Percentiles rank a stretch among this genome's conserved stretches.
phyloP scores from a whole-genome alignment of 352 stramenopile genomes.

The Phytophthora hibernalis region DNA sequence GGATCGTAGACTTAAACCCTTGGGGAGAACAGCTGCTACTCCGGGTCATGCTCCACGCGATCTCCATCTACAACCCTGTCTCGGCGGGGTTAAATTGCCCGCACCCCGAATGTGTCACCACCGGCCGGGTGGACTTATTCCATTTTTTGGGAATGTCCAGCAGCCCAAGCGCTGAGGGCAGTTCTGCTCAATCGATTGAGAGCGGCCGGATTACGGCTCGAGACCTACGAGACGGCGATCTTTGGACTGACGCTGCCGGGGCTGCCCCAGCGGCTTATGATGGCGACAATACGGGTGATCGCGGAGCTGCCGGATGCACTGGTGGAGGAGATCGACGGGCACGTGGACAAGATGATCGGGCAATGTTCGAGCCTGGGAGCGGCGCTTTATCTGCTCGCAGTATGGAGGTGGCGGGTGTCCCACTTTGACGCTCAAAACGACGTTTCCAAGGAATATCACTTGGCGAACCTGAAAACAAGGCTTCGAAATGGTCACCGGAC shows the following conservation, averaged over 20 bases:
- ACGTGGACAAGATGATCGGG: background rate
- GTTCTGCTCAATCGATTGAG: background rate
- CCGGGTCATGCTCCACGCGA: background rate
- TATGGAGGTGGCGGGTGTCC: conserved; percentile 1
- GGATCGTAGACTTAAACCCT: background rate
- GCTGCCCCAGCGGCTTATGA: background rate
- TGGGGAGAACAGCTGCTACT: conserved; percentile 10
- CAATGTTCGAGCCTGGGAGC: background rate
- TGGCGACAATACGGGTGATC: background rate
- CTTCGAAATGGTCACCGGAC: background rate
- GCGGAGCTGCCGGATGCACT: background rate
- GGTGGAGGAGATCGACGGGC: too few relatives aligned
- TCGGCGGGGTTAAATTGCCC: background rate
- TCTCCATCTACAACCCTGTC: background rate
- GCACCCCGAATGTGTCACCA: background rate
- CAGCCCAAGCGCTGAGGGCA: background rate
- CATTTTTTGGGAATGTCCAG: conserved; percentile 5
- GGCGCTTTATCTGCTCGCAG: background rate
- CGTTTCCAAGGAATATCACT: background rate
- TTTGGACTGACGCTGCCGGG: background rate
- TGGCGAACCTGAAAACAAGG: background rate
- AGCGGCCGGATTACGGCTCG: background rate
- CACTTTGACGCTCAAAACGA: background rate
- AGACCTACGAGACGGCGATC: background rate
- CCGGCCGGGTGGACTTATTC: background rate